Conservation (phyloP, 441 rosid genomes). For the Eruca vesicaria region DNA sequence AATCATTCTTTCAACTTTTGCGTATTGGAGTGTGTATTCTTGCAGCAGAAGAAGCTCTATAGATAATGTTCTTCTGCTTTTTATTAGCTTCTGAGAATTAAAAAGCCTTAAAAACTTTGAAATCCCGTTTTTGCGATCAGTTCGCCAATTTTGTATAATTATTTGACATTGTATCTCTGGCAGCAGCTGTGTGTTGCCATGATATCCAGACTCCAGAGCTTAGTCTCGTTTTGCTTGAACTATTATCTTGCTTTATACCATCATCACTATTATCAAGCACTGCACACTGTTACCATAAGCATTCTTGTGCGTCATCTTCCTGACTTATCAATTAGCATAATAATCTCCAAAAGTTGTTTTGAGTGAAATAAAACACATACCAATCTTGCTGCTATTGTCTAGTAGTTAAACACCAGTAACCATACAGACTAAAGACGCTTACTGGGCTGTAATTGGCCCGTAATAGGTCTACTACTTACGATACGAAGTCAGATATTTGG, state of each 20-base stretch:
- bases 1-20: constrained; percentile 35
- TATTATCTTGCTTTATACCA: too few species aligned
- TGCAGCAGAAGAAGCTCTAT: constrained; percentile 22
- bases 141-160: neutral
- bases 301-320: neutral
- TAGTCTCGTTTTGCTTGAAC: neutral
- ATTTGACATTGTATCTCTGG: too few species aligned
- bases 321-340: neutral
- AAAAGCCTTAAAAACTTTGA: constrained; percentile 3
- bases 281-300: neutral
- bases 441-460: too few species aligned
- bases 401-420: neutral
- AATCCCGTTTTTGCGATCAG: constrained; percentile 2
- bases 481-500: neutral
- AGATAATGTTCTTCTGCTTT: constrained; percentile 22
- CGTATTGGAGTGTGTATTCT: constrained; percentile 28
- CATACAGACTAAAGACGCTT: too few species aligned
- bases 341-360: neutral
- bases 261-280: neutral
- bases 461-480: neutral
- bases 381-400: neutral
- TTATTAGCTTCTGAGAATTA: constrained; percentile 12
- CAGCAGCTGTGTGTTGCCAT: neutral
- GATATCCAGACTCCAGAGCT: neutral
- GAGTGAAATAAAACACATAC: neutral